Percentiles rank a stretch among this genome's conserved stretches.
Evolutionary conservation across 2,329 filamentous ascomycete genomes (phyloP).

Genomic region (Beauveria caledonica): DNA sequence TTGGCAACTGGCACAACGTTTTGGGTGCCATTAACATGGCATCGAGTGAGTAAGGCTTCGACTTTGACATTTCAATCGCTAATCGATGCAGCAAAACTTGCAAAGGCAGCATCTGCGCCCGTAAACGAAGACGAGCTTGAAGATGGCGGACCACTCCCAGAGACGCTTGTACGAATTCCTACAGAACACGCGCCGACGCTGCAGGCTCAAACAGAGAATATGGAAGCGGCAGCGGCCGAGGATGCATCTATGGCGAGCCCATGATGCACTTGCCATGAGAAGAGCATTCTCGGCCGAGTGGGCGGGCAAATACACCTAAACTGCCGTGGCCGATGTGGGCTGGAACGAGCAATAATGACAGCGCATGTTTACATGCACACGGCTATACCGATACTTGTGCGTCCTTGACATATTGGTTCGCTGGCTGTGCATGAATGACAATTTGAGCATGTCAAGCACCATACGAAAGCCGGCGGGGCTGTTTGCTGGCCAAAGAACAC

Average conservation of each 20-base stretch:
- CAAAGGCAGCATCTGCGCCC: conserved; percentile 42
- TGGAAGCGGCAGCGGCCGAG: conserved; percentile 35
- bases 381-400: background rate
- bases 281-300: no score
- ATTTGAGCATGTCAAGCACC: background rate
- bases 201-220: conserved; percentile 51
- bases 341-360: background rate
- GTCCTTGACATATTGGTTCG: background rate
- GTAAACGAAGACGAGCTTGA: conserved; percentile 30
- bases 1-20: conserved; percentile 84
- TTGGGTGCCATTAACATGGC: conserved; percentile 80
- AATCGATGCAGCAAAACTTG: conserved; percentile 54
- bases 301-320: background rate
- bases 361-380: background rate
- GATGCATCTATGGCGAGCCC: conserved; percentile 18
- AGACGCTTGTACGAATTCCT: conserved; percentile 77
- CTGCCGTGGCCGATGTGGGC: background rate
- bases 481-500: conserved; percentile 5
- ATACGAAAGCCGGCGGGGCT: background rate
- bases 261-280: conserved; percentile 2
- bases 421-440: background rate
- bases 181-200: conserved; percentile 65
- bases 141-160: conserved; percentile 51
- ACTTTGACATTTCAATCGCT: background rate
- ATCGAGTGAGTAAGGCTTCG: conserved; percentile 49